A percentile compares a stretch with the other conserved stretches of the same genome.
phyloP scores from a whole-genome alignment of 73 alveolate species.

The Stentor coeruleus region DNA sequence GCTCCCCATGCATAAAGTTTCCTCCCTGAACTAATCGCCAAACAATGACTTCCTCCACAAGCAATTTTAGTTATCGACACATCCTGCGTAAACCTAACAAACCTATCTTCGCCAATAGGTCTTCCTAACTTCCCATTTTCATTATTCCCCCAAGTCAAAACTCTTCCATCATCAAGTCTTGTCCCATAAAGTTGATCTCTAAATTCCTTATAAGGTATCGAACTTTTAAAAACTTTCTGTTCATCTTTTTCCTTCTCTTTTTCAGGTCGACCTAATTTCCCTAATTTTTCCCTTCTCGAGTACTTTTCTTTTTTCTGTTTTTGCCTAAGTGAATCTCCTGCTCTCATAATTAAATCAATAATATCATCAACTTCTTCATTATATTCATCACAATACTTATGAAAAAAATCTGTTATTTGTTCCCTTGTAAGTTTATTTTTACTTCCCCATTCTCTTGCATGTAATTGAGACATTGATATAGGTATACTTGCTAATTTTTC shows the following conservation, averaged over 20 bases:
- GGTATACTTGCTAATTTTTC: background rate
- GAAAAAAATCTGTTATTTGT: background rate
- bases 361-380: background rate
- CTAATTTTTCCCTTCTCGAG: no score
- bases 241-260: background rate
- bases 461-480: background rate
- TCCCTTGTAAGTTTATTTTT: background rate
- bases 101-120: background rate
- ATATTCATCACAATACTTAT: background rate
- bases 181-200: constrained; percentile 54
- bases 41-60: constrained; percentile 83
- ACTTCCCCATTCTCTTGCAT: background rate
- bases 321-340: background rate
- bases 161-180: constrained; percentile 46
- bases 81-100: background rate
- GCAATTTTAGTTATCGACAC: constrained; percentile 52
- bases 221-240: background rate
- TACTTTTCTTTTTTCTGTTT: no score
- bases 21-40: constrained; percentile 50
- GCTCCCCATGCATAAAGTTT: constrained; percentile 64
- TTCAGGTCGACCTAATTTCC: no score
- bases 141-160: constrained; percentile 59
- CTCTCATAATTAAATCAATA: background rate
- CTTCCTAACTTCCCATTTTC: constrained; percentile 58
- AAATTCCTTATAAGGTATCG: constrained; percentile 39